These are phyloP conservation scores for Zasmidium cellare DNA, from an alignment of 2,329 filamentous ascomycete genomes.

Conservation along the genomic window DNA sequence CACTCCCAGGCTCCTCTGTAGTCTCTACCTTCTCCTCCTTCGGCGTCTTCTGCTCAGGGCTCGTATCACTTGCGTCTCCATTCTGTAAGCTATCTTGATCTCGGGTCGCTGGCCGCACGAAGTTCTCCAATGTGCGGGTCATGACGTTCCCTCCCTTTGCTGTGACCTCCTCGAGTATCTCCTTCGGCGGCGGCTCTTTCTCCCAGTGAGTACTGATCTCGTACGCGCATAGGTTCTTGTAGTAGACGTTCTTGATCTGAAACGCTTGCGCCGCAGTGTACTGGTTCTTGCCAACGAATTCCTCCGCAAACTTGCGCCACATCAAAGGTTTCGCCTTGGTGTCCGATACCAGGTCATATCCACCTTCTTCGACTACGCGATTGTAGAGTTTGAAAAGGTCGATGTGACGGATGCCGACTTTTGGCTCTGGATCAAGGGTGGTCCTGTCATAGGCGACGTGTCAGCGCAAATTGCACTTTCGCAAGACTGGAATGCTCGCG, in stretches of 20 bases:
- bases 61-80: slow-evolving; percentile 53
- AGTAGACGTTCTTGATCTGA: slow-evolving; percentile 82
- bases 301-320: slow-evolving; percentile 76
- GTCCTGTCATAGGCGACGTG: slow-evolving; percentile 51
- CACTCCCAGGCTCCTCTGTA: slow-evolving; percentile 50
- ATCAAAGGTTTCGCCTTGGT: slow-evolving; percentile 75
- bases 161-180: slow-evolving; percentile 77
- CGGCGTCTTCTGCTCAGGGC: slow-evolving; percentile 49
- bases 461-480: slow-evolving; percentile 19
- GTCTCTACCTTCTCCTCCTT: slow-evolving; percentile 52
- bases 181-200: slow-evolving; percentile 80
- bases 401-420: slow-evolving; percentile 73
- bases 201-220: slow-evolving; percentile 78
- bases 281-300: slow-evolving; percentile 71
- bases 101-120: slow-evolving; percentile 51
- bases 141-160: slow-evolving; percentile 82
- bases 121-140: slow-evolving; percentile 77
- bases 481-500: not conserved
- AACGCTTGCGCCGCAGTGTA: slow-evolving; percentile 84
- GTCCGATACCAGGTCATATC: slow-evolving; percentile 75
- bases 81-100: slow-evolving; percentile 50
- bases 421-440: slow-evolving; percentile 75
- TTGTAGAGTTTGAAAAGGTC: slow-evolving; percentile 79
- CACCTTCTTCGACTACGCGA: slow-evolving; percentile 72
- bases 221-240: slow-evolving; percentile 81